Conservation (phyloP, 805 yeast species). For the Saturnispora diversa region DNA sequence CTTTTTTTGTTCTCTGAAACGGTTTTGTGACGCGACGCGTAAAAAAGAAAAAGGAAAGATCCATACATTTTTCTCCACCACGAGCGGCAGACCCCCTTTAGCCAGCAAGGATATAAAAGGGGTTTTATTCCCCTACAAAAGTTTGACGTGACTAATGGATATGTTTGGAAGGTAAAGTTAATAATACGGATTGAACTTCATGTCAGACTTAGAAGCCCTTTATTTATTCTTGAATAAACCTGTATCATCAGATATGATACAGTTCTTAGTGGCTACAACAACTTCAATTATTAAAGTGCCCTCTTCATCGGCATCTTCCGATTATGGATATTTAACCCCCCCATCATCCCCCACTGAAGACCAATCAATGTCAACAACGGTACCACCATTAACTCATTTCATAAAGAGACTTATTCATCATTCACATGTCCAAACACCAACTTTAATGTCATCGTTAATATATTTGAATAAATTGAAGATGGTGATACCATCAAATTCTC, state of each 20-base stretch:
- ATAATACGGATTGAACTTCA: conserved; percentile 9
- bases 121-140: not conserved
- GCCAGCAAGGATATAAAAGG: too few species aligned
- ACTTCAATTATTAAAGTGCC: conserved; percentile 41
- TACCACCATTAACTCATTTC: conserved; percentile 50
- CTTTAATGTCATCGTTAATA: conserved; percentile 86
- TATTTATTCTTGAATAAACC: conserved; percentile 47
- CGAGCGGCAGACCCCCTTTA: too few species aligned
- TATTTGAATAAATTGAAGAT: conserved; percentile 71
- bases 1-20: not conserved
- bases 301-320: conserved; percentile 32
- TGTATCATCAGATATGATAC: conserved; percentile 50
- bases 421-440: conserved; percentile 91
- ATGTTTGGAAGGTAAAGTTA: not conserved
- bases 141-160: not conserved
- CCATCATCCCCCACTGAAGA: conserved; percentile 31
- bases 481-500: conserved; percentile 76
- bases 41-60: too few species aligned
- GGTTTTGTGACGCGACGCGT: too few species aligned
- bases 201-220: conserved; percentile 44
- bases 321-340: conserved; percentile 32
- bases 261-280: conserved; percentile 50
- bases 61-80: too few species aligned
- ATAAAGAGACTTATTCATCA: conserved; percentile 64
- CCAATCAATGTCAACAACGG: conserved; percentile 13